Percentiles rank a stretch among this genome's conserved stretches.
These are phyloP conservation scores for Phytophthora hibernalis DNA, from an alignment of 352 stramenopile species.

Conservation along the genomic window DNA sequence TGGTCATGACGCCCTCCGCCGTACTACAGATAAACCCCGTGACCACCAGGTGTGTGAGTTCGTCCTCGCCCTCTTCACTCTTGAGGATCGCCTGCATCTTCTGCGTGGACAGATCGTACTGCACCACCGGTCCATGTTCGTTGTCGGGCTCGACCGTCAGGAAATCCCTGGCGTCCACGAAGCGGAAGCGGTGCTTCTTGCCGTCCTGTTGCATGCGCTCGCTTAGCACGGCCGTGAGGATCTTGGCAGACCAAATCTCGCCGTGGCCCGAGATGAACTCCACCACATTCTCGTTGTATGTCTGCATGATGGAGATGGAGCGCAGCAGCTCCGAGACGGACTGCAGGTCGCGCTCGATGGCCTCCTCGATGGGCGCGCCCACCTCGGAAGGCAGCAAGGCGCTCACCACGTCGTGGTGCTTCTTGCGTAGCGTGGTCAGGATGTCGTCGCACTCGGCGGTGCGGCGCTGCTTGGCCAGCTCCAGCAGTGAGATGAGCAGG, in stretches of 20 bases:
- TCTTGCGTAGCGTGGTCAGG: conserved; percentile 77
- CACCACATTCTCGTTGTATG: conserved; percentile 86
- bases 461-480: conserved; percentile 88
- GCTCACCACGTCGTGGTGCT: conserved; percentile 81
- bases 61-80: conserved; percentile 42
- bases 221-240: conserved; percentile 86
- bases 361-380: conserved; percentile 59
- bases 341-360: conserved; percentile 72
- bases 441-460: conserved; percentile 69
- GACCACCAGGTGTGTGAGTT: conserved; percentile 90
- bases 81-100: conserved; percentile 70
- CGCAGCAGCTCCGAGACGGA: conserved; percentile 81
- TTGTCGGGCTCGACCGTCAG: conserved; percentile 82
- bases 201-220: conserved; percentile 49
- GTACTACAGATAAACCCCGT: conserved; percentile 98
- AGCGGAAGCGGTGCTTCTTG: conserved; percentile 81
- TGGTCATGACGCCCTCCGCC: conserved; percentile 95
- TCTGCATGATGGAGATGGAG: conserved; percentile 90
- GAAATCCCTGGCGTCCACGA: conserved; percentile 93
- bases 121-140: conserved; percentile 80
- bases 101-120: conserved; percentile 73
- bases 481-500: conserved; percentile 92
- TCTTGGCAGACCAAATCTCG: conserved; percentile 95
- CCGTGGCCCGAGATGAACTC: conserved; percentile 96
- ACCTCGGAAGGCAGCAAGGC: conserved; percentile 60